These are phyloP conservation scores for Sclerotinia trifoliorum DNA, from an alignment of 2,329 filamentous ascomycete species.

Conservation along the genomic window DNA sequence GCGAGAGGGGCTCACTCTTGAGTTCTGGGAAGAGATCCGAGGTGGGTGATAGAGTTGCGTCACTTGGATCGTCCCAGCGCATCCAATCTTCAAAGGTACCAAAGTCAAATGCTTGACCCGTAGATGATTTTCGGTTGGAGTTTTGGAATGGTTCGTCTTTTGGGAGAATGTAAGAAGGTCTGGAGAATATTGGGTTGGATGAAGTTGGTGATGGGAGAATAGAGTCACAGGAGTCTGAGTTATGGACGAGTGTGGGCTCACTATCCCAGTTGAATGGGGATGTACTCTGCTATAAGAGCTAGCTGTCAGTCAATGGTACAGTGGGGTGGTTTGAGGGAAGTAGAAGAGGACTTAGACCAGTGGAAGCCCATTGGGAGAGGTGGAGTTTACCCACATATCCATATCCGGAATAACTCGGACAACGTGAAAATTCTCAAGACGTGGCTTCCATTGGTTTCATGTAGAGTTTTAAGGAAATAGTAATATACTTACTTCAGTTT, in stretches of 20 bases:
- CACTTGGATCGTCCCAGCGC: slow-evolving; percentile 38
- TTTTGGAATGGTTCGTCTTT: slow-evolving; percentile 24
- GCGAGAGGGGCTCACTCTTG: slow-evolving; percentile 35
- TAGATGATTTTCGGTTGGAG: slow-evolving; percentile 27
- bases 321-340: neutral
- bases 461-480: neutral
- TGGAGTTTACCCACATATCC: slow-evolving; percentile 8
- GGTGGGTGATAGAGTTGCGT: slow-evolving; percentile 34
- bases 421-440: neutral
- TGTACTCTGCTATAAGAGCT: slow-evolving; percentile 19
- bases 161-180: slow-evolving; percentile 28
- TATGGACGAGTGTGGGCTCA: slow-evolving; percentile 26
- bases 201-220: slow-evolving; percentile 34
- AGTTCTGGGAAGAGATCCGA: slow-evolving; percentile 36
- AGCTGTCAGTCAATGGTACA: slow-evolving; percentile 1
- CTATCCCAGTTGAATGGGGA: slow-evolving; percentile 32
- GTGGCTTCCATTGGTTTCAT: neutral
- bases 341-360: no score
- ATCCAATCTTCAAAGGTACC: slow-evolving; percentile 39
- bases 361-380: neutral
- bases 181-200: slow-evolving; percentile 27
- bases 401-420: neutral
- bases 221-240: slow-evolving; percentile 36
- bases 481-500: slow-evolving; percentile 29
- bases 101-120: slow-evolving; percentile 33